A percentile compares a stretch with the other conserved stretches of the same genome.
phyloP scores from a whole-genome alignment of 176 grass and related monocot genomes.

The Musa acuminata region DNA sequence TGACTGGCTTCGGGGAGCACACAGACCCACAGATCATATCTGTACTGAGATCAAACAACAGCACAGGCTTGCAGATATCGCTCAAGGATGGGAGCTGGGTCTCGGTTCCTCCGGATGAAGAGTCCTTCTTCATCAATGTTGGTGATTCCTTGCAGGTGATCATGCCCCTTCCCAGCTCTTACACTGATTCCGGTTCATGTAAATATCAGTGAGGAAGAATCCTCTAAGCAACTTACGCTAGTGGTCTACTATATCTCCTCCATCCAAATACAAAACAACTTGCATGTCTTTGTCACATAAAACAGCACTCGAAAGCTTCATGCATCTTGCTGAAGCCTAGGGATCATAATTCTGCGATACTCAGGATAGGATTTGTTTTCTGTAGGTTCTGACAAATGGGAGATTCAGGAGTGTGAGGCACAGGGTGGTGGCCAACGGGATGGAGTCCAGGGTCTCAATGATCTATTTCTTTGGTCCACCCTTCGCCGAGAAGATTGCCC shows the following conservation, averaged over 20 bases:
- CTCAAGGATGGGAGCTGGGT: neutral
- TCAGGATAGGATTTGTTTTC: no score
- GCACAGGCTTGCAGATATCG: neutral
- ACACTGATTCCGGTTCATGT: no score
- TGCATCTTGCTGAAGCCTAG: no score
- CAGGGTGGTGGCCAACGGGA: slow-evolving; percentile 10
- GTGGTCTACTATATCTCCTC: neutral
- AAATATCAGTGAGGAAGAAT: no score
- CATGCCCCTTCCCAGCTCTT: neutral
- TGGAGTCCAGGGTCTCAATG: slow-evolving; percentile 8
- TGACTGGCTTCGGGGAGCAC: slow-evolving; percentile 12
- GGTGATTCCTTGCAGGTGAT: slow-evolving; percentile 4
- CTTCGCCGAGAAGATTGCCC: neutral
- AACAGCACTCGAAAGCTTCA: neutral
- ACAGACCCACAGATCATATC: slow-evolving; percentile 9
- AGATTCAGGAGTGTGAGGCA: slow-evolving; percentile 16
- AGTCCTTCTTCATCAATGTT: slow-evolving; percentile 9
- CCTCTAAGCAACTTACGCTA: no score
- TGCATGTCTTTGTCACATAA: neutral
- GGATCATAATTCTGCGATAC: no score
- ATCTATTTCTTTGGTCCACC: neutral
- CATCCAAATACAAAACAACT: neutral
- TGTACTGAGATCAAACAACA: slow-evolving; percentile 10
- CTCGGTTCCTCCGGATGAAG: neutral
- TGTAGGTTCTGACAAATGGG: slow-evolving; percentile 16